These are phyloP conservation scores for Xerophyta viscosa DNA, from an alignment of 106 monocot species.

Conservation along the genomic window DNA sequence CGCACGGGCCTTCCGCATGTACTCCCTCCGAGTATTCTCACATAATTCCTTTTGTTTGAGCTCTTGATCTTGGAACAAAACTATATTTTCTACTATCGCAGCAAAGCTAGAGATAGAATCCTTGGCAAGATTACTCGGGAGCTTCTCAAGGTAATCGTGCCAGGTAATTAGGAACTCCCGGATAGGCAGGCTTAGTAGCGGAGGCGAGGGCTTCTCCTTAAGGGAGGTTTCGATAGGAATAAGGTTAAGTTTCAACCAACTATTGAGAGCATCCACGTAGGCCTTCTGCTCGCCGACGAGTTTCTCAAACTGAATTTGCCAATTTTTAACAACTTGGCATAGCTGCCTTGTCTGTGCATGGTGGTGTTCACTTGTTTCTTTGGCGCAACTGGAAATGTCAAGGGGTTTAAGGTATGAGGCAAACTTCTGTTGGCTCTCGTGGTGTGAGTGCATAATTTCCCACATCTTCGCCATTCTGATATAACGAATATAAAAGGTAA, in stretches of 20 bases:
- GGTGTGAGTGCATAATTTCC: conserved; percentile 62
- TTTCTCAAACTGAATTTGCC: conserved; percentile 54
- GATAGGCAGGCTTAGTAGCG: conserved; percentile 33
- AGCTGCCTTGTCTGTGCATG: conserved; percentile 45
- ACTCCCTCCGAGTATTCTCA: conserved; percentile 41
- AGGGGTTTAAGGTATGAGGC: conserved; percentile 27
- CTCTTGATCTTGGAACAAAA: conserved; percentile 59
- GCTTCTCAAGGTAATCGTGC: conserved; percentile 67
- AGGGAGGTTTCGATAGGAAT: conserved; percentile 71
- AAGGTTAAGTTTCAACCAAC: conserved; percentile 68
- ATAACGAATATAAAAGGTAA: too few relatives aligned
- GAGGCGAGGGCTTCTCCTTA: conserved; percentile 66
- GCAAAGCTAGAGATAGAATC: conserved; percentile 44
- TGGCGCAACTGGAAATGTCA: conserved; percentile 38
- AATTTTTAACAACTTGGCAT: conserved; percentile 23
- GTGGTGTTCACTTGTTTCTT: conserved; percentile 54
- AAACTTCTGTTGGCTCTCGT: conserved; percentile 38
- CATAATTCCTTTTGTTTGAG: conserved; percentile 51
- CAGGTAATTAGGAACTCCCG: conserved; percentile 51
- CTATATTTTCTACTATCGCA: conserved; percentile 45
- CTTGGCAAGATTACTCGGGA: conserved; percentile 43
- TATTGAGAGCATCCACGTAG: conserved; percentile 50
- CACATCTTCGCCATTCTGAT: conserved; percentile 92
- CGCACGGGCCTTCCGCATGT: conserved; percentile 19
- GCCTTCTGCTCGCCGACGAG: conserved; percentile 67